Base-by-base conservation (phyloP, 805 yeast genomes). In the Starmerella vaccinii region DNA sequence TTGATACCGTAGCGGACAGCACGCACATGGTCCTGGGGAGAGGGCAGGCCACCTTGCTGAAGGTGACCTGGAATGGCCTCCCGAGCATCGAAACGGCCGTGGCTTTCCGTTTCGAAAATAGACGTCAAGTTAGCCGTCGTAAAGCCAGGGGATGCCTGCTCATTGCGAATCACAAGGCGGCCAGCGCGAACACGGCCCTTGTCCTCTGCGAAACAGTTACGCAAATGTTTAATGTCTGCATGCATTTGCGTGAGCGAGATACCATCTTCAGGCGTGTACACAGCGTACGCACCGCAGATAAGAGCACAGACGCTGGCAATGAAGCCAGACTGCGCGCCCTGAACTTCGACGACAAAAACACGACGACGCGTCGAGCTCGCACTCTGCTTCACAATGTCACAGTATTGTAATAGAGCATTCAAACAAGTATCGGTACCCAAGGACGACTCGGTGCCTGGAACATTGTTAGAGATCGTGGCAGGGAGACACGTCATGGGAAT, bases 11-110 rank as follows among this genome's bases (percentile, higher is more conserved):
- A 82, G 65, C 97, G 78, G 5, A 89, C 81, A 6, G 95, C 95
- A 57, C 82, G 76, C 34, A 88, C 81, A 67, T 97, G 80, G 66
- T 92, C 98, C 72, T 89, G 84, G 6, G 97, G 87, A 7, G 95
- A 82, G 46, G 98, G 98, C 49, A 80, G 77, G 53, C 89, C 92
- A 65, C 98, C 98, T 70, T 92, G 98, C 74, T 92, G 98, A 52
- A 90, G 92, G 65, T 90, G 97, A 27, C 98, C 98, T 24, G 98
- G 98, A 53, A 89, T 79, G 15, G 97, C 97, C 4, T 95, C 88
- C 66, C 94, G 82, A 16, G 92, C 83, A 61, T 89, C 97, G 65
- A 85, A 92, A 57, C 74, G 75, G 44, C 84, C 85, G 34, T 75
- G 68, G 32, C 88, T 81, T 61, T 86, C 89, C 62, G 83, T 84